Conservation (phyloP, 2,329 filamentous ascomycete species). For the Fusarium pininemorale region DNA sequence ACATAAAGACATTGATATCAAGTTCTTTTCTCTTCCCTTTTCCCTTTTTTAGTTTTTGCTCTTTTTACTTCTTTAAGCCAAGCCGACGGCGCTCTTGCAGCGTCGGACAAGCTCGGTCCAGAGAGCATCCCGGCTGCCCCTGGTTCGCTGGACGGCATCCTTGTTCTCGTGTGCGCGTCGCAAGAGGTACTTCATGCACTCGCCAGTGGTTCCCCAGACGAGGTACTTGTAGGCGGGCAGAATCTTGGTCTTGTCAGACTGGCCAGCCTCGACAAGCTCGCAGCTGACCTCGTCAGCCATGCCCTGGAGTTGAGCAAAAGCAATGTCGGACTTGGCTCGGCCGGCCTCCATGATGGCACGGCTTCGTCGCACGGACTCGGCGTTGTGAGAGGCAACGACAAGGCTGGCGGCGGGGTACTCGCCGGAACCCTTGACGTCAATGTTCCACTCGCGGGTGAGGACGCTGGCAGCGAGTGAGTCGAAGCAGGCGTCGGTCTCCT, state of each 20-base stretch:
- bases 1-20: constrained; percentile 37
- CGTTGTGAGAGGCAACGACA: constrained; percentile 86
- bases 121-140: constrained; percentile 69
- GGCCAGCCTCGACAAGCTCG: constrained; percentile 58
- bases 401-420: constrained; percentile 68
- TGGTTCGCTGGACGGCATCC: constrained; percentile 72
- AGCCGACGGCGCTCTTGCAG: constrained; percentile 54
- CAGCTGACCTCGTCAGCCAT: constrained; percentile 95
- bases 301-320: constrained; percentile 80
- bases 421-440: constrained; percentile 48
- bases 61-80: constrained; percentile 39
- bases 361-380: constrained; percentile 70
- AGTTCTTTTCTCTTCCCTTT: constrained; percentile 23
- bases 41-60: background rate
- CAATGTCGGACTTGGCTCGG: constrained; percentile 51
- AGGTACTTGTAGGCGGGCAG: constrained; percentile 76
- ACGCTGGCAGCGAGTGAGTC: constrained; percentile 75
- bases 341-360: constrained; percentile 60
- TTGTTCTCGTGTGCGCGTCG: constrained; percentile 72
- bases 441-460: constrained; percentile 62
- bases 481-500: constrained; percentile 76
- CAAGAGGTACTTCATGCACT: constrained; percentile 87
- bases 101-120: constrained; percentile 68
- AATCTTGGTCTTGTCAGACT: constrained; percentile 40
- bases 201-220: constrained; percentile 75